phyloP scores from a whole-genome alignment of 441 rosid species.

The Populus hybrid region DNA sequence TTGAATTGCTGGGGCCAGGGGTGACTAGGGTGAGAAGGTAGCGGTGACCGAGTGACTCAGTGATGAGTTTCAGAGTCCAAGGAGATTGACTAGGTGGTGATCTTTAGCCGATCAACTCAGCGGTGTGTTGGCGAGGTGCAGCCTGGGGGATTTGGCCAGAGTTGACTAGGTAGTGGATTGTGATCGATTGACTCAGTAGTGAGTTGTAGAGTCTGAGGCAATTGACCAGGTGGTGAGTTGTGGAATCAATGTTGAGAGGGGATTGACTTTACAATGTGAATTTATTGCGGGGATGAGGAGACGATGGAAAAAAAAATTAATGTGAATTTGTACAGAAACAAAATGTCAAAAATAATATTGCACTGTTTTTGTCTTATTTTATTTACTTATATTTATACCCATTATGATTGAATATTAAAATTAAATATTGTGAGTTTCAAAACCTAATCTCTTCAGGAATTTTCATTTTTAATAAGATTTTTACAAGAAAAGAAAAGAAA shows the following conservation, averaged over 20 bases:
- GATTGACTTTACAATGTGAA: not conserved
- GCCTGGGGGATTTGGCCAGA: not conserved
- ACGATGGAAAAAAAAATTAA: not conserved
- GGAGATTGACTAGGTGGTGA: not conserved
- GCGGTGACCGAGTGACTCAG: not conserved
- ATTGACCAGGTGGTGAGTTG: not conserved
- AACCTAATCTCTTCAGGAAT: no score
- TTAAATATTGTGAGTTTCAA: no score
- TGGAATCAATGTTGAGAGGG: not conserved
- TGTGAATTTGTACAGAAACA: no score
- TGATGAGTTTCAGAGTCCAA: not conserved
- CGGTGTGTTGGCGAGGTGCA: not conserved
- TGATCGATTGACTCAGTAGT: not conserved
- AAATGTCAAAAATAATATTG: no score
- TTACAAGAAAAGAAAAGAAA: no score
- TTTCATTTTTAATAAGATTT: no score
- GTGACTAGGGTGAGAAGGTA: constrained; percentile 15
- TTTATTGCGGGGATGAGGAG: not conserved
- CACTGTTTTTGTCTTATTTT: no score
- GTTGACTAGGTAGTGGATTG: not conserved
- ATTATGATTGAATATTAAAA: no score
- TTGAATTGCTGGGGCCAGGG: constrained; percentile 80
- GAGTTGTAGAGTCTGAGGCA: not conserved
- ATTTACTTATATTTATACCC: no score
- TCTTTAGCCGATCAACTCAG: not conserved